Base-by-base conservation (phyloP, 495 filamentous ascomycete genomes). In the Patellaria atrata region DNA sequence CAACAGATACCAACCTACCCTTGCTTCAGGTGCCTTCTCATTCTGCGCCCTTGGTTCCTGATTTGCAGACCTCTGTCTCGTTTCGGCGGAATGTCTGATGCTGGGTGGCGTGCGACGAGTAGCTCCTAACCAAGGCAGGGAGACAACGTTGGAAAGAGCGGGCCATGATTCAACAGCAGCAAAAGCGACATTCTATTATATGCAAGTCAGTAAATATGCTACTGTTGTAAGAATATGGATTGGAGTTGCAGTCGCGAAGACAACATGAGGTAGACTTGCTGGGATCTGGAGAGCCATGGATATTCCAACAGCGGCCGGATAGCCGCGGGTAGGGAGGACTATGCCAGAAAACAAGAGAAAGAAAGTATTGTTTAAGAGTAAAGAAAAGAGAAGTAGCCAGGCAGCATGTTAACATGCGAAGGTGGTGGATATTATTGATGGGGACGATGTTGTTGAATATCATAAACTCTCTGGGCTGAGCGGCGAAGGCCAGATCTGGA, bases 111-210 rank as follows among this genome's bases (percentile, higher is more conserved):
- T 4, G 34, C 29, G 44, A 3, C 48, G 44, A 13, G 18, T 22
- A 9, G 57, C 14, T 14, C 27, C 46, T 47, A 54, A 54, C 55
- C 59, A 65, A 15, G 70, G 60, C 12, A 58, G 33, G 12, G 53
- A 44, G 30, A 73, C 47, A 13, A 61, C 53, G 39, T 55, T 62
- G 24, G 62, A 57, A 38, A 74, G 58, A 12, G 67, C 67, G 15
- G 71, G 68, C 66, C 64, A 71, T 40, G 71, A 38, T 26, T 71
- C 65, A 30, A 61, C 54, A 2, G 66, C 63, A 38, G 61, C 61
- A 24, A 64, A 61, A 31, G 61, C 62, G 34, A 71, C 22, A 31
- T 33, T 42, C 47, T 50, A 29, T 25, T 9, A 12, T 28, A 22
- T 13, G 8, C 17, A 35, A n/a, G 24, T 31, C 10, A 41, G 41